phyloP scores from a whole-genome alignment of 768 basidiomycete genomes.

The Mycena galericulata region DNA sequence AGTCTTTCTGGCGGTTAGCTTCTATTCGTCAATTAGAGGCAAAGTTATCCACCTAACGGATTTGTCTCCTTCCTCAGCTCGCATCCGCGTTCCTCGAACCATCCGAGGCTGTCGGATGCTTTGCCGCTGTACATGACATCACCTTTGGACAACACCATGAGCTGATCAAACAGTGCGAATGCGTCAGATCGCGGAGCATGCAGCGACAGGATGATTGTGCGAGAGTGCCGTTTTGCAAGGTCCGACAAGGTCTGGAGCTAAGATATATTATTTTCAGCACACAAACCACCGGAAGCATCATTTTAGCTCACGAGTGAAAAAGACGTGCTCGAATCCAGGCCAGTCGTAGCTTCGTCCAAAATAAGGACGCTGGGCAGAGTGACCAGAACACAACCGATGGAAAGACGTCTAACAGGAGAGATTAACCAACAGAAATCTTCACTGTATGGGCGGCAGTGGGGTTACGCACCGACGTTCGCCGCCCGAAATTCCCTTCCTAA shows the following conservation, averaged over 20 bases:
- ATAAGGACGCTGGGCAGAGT: constrained; percentile 58
- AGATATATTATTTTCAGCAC: too few species aligned
- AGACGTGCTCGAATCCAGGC: constrained; percentile 42
- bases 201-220: constrained; percentile 57
- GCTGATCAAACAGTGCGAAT: constrained; percentile 57
- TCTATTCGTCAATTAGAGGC: background rate
- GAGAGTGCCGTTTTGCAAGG: constrained; percentile 42
- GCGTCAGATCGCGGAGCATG: constrained; percentile 63
- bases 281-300: too few species aligned
- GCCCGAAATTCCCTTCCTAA: constrained; percentile 60
- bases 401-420: constrained; percentile 44
- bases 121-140: constrained; percentile 55
- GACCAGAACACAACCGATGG: constrained; percentile 59
- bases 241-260: constrained; percentile 46
- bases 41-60: constrained; percentile 45
- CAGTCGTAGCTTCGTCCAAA: constrained; percentile 52
- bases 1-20: constrained; percentile 54
- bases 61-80: constrained; percentile 50
- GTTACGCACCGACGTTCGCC: constrained; percentile 51
- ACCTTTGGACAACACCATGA: constrained; percentile 57
- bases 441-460: background rate
- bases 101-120: constrained; percentile 44
- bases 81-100: constrained; percentile 51
- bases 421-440: background rate
- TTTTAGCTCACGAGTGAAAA: too few species aligned